Evolutionary conservation across 202 grass and related monocot genomes (phyloP).

Genomic region (Zizania palustris): DNA sequence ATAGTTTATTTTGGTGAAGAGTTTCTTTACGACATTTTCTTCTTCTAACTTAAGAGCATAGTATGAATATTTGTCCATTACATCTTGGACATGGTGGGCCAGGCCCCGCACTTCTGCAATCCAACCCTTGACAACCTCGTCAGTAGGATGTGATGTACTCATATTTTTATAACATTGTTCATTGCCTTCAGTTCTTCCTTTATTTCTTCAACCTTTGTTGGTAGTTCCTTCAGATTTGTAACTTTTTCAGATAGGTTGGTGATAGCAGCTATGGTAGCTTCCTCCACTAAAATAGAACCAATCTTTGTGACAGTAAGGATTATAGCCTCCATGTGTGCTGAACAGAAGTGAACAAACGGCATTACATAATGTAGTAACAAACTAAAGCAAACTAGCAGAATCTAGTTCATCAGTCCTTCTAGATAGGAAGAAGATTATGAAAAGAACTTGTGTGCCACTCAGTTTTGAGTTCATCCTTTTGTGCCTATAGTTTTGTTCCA

Average conservation of each 20-base stretch:
- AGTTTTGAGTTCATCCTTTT: no score
- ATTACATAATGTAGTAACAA: background rate
- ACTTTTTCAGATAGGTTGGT: background rate
- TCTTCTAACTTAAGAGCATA: constrained; percentile 3
- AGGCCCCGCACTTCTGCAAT: no score
- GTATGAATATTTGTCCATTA: constrained; percentile 48
- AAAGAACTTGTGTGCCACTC: no score
- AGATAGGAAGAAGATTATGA: background rate
- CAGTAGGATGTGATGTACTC: background rate
- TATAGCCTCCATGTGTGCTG: background rate
- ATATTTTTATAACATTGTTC: background rate
- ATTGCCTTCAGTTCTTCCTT: background rate
- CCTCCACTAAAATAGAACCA: constrained; percentile 11
- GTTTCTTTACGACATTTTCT: background rate
- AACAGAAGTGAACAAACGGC: background rate
- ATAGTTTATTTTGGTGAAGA: background rate
- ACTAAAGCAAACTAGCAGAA: background rate
- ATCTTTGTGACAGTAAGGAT: constrained; percentile 17
- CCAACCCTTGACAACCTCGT: background rate
- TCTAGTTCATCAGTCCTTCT: background rate
- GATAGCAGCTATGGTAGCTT: background rate
- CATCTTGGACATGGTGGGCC: constrained; percentile 52
- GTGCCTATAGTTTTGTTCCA: no score
- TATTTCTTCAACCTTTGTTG: background rate
- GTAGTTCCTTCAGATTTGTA: background rate